Evolutionary conservation across 768 basidiomycete species (phyloP), one percentile per base, ranked within the genome.

Genomic region (Hemileccinum rubropunctum): DNA sequence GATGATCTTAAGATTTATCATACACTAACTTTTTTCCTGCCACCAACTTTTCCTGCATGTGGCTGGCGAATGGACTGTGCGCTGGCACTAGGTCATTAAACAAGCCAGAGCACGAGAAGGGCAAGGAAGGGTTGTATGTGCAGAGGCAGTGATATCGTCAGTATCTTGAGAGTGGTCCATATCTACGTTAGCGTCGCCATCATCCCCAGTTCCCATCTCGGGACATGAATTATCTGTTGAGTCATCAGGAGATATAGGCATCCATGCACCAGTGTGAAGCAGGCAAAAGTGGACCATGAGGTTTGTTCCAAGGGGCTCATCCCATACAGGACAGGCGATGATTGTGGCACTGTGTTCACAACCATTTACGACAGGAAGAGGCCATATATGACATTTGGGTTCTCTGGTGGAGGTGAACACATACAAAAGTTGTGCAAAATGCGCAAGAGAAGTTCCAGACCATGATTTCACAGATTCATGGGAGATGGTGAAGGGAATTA

Each of bases 401-500:
- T 88, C 58, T 89, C 88, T 37, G 88, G 88, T 0, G 86, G 86
- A 1, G 91, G 88, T 1, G 91, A 90, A 54, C 78, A 83, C 20
- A 91, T 70, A 67, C 91, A 93, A 59, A 91, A 91, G 54, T 94
- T 89, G 61, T 88, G 88, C 10, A 95, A 77, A 54, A 99, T 91
- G 50, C 89, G 82, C 13, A 98, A 88, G 27, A 99, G 85, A 13
- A 95, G 86, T 65, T 99, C 97, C 15, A 99, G 83, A 1, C 97
- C 81, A 99, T 90, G 59, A 97, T 98, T 72, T 99, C 97, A 51
- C 95, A 86, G 71, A 99, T 98, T 47, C 94, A 84, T 2, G 97
- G 95, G 48, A 98, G 86, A 73, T 97, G 93, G 27, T 91, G 93
- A 45, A 98, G 84, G 35, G 95, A 98, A 74, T 97, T 97, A 75